Evolutionary conservation across 2,329 filamentous ascomycete species (phyloP), one percentile per base, ranked within the genome.

Genomic region (Fusarium secorum): DNA sequence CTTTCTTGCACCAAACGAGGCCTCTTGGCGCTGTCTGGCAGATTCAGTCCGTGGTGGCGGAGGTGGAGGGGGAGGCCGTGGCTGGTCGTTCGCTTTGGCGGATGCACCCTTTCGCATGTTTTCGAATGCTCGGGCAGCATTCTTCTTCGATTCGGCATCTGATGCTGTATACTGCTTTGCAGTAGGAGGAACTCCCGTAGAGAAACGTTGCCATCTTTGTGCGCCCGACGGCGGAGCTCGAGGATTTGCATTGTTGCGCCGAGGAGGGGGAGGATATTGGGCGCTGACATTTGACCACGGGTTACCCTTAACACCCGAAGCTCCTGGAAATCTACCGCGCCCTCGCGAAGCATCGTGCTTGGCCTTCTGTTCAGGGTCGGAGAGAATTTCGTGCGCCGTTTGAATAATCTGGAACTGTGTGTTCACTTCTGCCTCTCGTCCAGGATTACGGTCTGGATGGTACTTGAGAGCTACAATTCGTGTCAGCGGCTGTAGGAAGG

Each of bases 361-460:
- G 33, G 82, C 78, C 66, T 85, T 88, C 58, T 82, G 78, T 5
- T 82, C 80, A 2, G 85, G 82, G 63, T 88, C 86, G 30, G 82
- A 84, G 18, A 90, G 80, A 57, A 97, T 86, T 78, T 97, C 94
- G 77, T 97, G 91, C 26, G 94, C 94, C 8, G 92, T 89, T 80
- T 97, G 93, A 52, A 97, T 97, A 53, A 91, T 88, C 79, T 97
- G 93, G 77, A 97, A 97, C 77, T 93, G 92, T 35, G 91, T 86
- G 72, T 93, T 93, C 77, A 91, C 92, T 77, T 95, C 93, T 62
- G 88, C 82, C 81, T 97, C 94, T 76, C 88, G 89, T 55, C 94
- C 94, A 15, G 91, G 93, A 77, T 97, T 97, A 65, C 94, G 91
- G 79, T 97, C 94, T 11, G 94, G 94, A 77, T 97, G 94, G 76